A percentile compares a stretch with the other conserved stretches of the same genome.
Evolutionary conservation across 2,329 filamentous ascomycete species (phyloP).

Genomic region (Aspergillus ochraceus): DNA sequence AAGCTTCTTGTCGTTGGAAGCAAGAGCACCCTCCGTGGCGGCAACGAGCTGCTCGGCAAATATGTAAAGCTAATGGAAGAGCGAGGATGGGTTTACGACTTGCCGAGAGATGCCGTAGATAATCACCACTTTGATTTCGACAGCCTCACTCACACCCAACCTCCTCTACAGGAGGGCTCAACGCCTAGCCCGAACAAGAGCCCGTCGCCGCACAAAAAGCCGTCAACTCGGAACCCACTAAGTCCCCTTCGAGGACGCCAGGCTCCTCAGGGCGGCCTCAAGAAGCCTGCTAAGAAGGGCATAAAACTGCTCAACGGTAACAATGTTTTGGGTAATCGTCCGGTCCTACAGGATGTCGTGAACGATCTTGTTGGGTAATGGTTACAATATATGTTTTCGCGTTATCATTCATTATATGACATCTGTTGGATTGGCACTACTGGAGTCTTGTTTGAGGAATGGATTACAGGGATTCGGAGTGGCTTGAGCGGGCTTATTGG

Average conservation of each 20-base stretch:
- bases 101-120: conserved; percentile 64
- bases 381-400: conserved; percentile 4
- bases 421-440: conserved; percentile 4
- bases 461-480: neutral
- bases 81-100: conserved; percentile 75
- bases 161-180: conserved; percentile 22
- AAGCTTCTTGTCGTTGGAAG: conserved; percentile 90
- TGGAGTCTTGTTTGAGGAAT: conserved; percentile 7
- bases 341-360: conserved; percentile 73
- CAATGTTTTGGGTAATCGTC: conserved; percentile 63
- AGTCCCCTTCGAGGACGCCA: conserved; percentile 33
- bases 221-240: conserved; percentile 27
- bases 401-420: neutral
- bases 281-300: conserved; percentile 60
- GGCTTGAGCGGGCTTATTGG: neutral
- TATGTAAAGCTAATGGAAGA: conserved; percentile 77
- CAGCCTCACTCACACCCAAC: conserved; percentile 19
- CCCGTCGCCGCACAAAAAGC: conserved; percentile 22
- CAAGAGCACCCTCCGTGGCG: conserved; percentile 66
- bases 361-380: conserved; percentile 58
- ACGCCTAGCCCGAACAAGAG: conserved; percentile 35
- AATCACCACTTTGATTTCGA: conserved; percentile 65
- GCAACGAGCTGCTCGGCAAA: conserved; percentile 71
- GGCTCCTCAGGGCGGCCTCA: conserved; percentile 35
- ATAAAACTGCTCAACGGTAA: conserved; percentile 51